Evolutionary conservation across 2,329 filamentous ascomycete genomes (phyloP).

Genomic region (Phyllachora maydis): DNA sequence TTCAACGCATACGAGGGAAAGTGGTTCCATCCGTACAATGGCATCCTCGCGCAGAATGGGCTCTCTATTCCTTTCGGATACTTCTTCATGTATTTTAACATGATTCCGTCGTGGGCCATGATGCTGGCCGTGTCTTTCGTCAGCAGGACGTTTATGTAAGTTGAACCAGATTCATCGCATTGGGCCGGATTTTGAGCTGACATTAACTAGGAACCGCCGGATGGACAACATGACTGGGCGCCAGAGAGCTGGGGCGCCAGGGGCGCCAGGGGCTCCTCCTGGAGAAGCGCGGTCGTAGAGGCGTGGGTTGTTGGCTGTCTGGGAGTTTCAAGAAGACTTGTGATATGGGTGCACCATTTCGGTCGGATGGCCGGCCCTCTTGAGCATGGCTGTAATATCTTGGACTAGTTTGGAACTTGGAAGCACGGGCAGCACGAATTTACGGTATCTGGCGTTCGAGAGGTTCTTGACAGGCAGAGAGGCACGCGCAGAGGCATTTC

Average conservation of each 20-base stretch:
- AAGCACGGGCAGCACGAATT: no score
- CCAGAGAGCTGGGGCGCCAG: conserved; percentile 4
- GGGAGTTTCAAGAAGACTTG: not conserved
- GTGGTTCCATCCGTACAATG: conserved; percentile 61
- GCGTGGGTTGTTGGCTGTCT: not conserved
- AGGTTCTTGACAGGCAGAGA: no score
- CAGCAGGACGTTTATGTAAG: conserved; percentile 60
- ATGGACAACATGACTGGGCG: conserved; percentile 5
- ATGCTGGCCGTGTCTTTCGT: conserved; percentile 59
- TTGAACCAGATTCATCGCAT: conserved; percentile 5
- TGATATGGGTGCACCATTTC: no score
- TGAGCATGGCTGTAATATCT: no score
- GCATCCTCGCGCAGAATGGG: conserved; percentile 38
- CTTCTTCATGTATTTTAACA: conserved; percentile 41
- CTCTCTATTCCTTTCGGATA: conserved; percentile 46
- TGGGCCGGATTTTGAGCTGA: conserved; percentile 6
- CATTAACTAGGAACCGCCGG: conserved; percentile 13
- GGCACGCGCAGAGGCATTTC: no score
- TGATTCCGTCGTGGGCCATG: conserved; percentile 54
- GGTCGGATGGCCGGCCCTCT: no score
- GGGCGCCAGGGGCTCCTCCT: conserved; percentile 7
- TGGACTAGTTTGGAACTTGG: no score
- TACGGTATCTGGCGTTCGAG: no score
- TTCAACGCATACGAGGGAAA: conserved; percentile 32
- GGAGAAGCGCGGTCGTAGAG: conserved; percentile 8